Conservation (phyloP, 1,139 yeast species). For the Yamadazyma spencermartinsiae region DNA sequence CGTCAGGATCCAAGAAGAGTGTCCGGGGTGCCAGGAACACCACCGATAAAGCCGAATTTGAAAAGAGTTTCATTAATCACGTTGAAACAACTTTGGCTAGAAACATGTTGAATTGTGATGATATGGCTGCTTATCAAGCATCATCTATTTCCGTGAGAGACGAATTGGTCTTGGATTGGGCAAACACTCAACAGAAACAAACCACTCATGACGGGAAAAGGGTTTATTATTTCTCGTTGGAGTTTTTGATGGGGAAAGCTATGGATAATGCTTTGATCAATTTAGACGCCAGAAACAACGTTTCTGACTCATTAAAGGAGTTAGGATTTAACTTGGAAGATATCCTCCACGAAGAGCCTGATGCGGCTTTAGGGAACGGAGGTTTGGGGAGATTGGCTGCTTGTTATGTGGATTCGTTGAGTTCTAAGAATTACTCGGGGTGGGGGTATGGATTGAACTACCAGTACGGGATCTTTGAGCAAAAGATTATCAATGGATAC, state of each 20-base stretch:
- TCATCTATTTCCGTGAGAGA: slow-evolving; percentile 79
- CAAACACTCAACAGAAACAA: slow-evolving; percentile 87
- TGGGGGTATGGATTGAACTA: slow-evolving; percentile 97
- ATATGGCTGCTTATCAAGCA: slow-evolving; percentile 90
- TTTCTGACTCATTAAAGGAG: slow-evolving; percentile 60
- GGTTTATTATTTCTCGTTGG: slow-evolving; percentile 83
- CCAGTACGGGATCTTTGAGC: slow-evolving; percentile 92
- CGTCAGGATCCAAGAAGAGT: slow-evolving; percentile 15
- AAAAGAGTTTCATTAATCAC: slow-evolving; percentile 72
- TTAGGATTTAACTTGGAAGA: slow-evolving; percentile 90
- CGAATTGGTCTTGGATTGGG: slow-evolving; percentile 83
- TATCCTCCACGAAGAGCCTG: slow-evolving; percentile 82
- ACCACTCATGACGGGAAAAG: slow-evolving; percentile 84
- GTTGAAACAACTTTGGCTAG: slow-evolving; percentile 90
- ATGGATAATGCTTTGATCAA: slow-evolving; percentile 92
- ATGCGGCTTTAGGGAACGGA: slow-evolving; percentile 94
- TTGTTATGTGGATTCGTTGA: slow-evolving; percentile 86
- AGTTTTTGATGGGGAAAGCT: slow-evolving; percentile 94
- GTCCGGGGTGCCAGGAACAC: slow-evolving; percentile 10
- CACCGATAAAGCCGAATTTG: slow-evolving; percentile 53
- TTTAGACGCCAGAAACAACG: slow-evolving; percentile 53
- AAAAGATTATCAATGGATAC: slow-evolving; percentile 86
- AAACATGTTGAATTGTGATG: slow-evolving; percentile 88
- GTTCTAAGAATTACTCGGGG: slow-evolving; percentile 85
- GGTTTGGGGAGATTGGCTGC: slow-evolving; percentile 96